Evolutionary conservation across 208 protist species (phyloP).

Genomic region (Baffinella frigidus): DNA sequence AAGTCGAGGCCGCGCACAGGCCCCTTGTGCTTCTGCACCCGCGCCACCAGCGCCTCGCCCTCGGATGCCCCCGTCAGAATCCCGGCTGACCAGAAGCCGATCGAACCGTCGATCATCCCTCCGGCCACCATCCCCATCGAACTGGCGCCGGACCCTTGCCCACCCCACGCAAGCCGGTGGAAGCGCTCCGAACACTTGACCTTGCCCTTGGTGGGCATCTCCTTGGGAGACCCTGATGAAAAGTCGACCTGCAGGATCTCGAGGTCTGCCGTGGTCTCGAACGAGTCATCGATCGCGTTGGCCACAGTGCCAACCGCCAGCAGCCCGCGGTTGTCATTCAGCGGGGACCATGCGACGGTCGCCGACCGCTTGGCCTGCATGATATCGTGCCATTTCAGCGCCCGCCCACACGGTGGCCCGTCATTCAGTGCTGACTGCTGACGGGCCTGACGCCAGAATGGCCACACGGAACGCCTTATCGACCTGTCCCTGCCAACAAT

Average conservation of each 20-base stretch:
- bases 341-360: conserved; percentile 70
- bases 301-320: conserved; percentile 74
- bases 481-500: not conserved
- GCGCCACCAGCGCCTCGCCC: conserved; percentile 77
- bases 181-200: conserved; percentile 65
- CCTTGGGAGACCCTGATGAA: not conserved
- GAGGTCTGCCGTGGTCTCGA: conserved; percentile 72
- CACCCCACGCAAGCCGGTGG: conserved; percentile 72
- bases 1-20: conserved; percentile 87
- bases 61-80: conserved; percentile 58
- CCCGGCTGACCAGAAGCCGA: conserved; percentile 73
- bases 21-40: conserved; percentile 80
- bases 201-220: conserved; percentile 64
- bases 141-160: not conserved
- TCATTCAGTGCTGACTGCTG: too few relatives aligned
- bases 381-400: not conserved
- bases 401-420: too few relatives aligned
- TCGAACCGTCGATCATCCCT: conserved; percentile 72
- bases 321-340: conserved; percentile 34
- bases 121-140: conserved; percentile 73
- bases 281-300: conserved; percentile 73
- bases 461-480: not conserved
- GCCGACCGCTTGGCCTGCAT: conserved; percentile 66
- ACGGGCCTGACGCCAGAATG: not conserved
- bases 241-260: conserved; percentile 72